Evolutionary conservation across 164 flowering plant genomes (phyloP), one percentile per base, ranked within the genome.

Genomic region (Aristolochia contorta): DNA sequence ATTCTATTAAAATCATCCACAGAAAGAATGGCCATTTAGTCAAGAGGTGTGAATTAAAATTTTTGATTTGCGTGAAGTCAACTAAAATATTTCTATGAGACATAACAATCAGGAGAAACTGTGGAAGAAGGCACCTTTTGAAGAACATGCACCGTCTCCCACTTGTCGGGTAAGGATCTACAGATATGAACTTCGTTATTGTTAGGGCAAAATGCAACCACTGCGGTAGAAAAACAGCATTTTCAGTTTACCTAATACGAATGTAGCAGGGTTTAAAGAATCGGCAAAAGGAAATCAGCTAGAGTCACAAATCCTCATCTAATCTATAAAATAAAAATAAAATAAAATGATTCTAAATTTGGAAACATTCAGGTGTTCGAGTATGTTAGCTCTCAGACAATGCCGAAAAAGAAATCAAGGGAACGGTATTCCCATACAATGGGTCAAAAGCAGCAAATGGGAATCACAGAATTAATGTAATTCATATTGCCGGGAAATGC

Each of bases 141-240:
- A 57, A 92, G 86, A 67, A 82, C 78, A 73, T 89, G 93, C 46
- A 87, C 60, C 70, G 58, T 83, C 75, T 92, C 96, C 96, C 96
- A 92, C 70, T 89, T 80, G 66, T 81, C 92, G 65, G 67, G 71
- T n/a, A 64, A 69, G 49, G 60, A 58, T 71, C 65, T 72, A 68
- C 85, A 87, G 41, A 92, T 87, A 70, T 89, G 93, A 68, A 92
- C 93, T 80, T 92, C 98, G 70, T 75, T 80, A 59, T 73, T 92
- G 72, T 87, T 89, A 6, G 98, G 98, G 71, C 91, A 92, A 57
- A 92, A 67, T 27, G 98, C 96, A 68, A 92, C 74, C 96, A 89
- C 98, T 92, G 55, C 68, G 74, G 67, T 54, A 59, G 22, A 57
- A 60, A 50, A n/a, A 4, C 12, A 58, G 12, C 45, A 23, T 14